Conservation (phyloP, 1,284 basidiomycete species). For the Trametes pubescens region DNA sequence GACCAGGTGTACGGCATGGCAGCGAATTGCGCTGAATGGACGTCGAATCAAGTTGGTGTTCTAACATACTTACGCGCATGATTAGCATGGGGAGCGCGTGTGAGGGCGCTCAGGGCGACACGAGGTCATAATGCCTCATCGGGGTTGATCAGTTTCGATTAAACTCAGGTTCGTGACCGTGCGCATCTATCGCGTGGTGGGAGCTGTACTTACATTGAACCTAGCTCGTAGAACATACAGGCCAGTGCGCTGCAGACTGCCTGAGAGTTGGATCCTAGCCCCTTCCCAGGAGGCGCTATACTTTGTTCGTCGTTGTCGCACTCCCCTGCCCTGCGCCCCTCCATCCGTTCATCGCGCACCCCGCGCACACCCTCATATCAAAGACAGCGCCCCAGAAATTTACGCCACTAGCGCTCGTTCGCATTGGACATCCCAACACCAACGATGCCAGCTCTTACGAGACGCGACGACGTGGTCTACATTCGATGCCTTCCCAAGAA, state of each 20-base stretch:
- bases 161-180: neutral
- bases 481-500: neutral
- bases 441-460: neutral
- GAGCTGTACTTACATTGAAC: neutral
- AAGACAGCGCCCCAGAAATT: neutral
- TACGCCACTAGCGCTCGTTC: neutral
- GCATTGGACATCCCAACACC: neutral
- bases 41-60: neutral
- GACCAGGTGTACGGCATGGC: slow-evolving; percentile 5
- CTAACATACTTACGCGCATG: neutral
- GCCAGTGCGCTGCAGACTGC: neutral
- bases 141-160: slow-evolving; percentile 2
- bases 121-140: slow-evolving; percentile 8
- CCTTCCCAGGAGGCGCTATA: neutral
- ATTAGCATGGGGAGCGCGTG: slow-evolving; percentile 6
- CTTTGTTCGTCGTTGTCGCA: neutral
- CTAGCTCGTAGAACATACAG: neutral
- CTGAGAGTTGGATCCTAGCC: neutral
- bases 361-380: neutral
- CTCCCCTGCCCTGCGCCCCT: neutral
- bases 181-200: neutral
- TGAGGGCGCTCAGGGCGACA: neutral
- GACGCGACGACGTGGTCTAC: neutral
- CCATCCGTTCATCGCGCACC: neutral
- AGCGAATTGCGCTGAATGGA: neutral